Percentiles rank a stretch among this genome's conserved stretches.
These are phyloP conservation scores for Hypoxylon sp. DNA, from an alignment of 2,329 filamentous ascomycete species.

Conservation along the genomic window DNA sequence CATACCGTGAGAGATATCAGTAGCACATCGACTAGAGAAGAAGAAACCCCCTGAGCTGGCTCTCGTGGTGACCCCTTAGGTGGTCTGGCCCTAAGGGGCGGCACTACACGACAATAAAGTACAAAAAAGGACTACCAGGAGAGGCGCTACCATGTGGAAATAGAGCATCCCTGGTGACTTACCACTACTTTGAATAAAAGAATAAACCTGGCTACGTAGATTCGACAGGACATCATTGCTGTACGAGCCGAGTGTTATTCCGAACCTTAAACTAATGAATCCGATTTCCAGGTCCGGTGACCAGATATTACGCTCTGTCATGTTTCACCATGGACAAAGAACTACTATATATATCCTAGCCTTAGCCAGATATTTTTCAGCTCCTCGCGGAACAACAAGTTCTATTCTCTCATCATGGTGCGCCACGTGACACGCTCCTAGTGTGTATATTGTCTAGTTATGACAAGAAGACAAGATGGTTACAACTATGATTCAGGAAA, in stretches of 20 bases:
- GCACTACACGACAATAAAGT: background rate
- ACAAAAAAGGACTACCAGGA: background rate
- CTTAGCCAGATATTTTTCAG: too few species aligned
- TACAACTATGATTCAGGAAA: background rate
- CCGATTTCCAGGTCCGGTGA: background rate
- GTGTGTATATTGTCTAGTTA: background rate
- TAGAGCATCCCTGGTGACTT: background rate
- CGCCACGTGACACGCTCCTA: background rate
- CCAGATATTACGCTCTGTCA: background rate
- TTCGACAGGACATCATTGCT: background rate
- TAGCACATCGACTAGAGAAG: background rate
- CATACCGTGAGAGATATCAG: background rate
- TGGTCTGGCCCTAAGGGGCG: background rate
- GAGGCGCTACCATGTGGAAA: background rate
- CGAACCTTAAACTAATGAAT: background rate
- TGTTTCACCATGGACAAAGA: too few species aligned
- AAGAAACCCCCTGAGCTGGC: background rate
- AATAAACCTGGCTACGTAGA: background rate
- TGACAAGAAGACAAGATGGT: background rate
- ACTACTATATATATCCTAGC: too few species aligned
- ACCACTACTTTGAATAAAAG: background rate
- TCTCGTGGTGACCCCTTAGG: background rate
- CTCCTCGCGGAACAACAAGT: too few species aligned
- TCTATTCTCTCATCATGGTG: too few species aligned
- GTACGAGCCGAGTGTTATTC: background rate